These are phyloP conservation scores for Nothomitra cinnamomea DNA, from an alignment of 2,329 filamentous ascomycete species.

Conservation along the genomic window DNA sequence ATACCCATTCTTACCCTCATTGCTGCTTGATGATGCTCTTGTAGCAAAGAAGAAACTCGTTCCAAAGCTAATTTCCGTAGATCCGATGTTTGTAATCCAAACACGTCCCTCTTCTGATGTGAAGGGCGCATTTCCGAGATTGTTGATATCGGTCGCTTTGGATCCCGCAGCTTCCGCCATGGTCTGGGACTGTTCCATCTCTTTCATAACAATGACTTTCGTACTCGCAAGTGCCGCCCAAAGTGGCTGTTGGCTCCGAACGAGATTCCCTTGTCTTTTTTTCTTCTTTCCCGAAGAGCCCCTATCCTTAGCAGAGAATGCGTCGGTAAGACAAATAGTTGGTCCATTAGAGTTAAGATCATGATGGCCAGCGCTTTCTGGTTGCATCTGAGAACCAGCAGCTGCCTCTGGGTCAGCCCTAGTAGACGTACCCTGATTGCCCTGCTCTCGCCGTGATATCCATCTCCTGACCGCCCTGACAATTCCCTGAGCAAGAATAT, in stretches of 20 bases:
- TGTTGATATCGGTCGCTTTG: constrained; percentile 60
- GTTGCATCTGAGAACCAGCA: constrained; percentile 24
- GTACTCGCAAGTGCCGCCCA: constrained; percentile 92
- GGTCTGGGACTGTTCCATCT: constrained; percentile 67
- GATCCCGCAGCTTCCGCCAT: constrained; percentile 56
- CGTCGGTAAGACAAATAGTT: constrained; percentile 33
- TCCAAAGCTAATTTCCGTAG: constrained; percentile 61
- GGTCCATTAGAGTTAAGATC: constrained; percentile 24
- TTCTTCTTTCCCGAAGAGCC: constrained; percentile 57
- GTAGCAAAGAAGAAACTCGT: constrained; percentile 41
- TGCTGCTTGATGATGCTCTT: constrained; percentile 16
- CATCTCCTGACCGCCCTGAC: constrained; percentile 29
- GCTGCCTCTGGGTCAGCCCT: constrained; percentile 28
- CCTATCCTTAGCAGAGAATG: constrained; percentile 33
- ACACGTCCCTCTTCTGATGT: constrained; percentile 53
- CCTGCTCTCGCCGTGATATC: constrained; percentile 25
- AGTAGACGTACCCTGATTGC: constrained; percentile 11
- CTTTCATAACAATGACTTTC: constrained; percentile 91
- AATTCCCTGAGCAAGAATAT: constrained; percentile 30
- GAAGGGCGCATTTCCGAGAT: constrained; percentile 59
- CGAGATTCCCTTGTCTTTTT: constrained; percentile 79
- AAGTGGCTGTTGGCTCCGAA: constrained; percentile 76
- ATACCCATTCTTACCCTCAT: constrained; percentile 18
- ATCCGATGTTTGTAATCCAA: constrained; percentile 66
- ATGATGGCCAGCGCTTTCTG: constrained; percentile 22